A percentile compares a stretch with the other conserved stretches of the same genome.
phyloP scores from a whole-genome alignment of 768 basidiomycete genomes.

The Exsudoporus frostii region DNA sequence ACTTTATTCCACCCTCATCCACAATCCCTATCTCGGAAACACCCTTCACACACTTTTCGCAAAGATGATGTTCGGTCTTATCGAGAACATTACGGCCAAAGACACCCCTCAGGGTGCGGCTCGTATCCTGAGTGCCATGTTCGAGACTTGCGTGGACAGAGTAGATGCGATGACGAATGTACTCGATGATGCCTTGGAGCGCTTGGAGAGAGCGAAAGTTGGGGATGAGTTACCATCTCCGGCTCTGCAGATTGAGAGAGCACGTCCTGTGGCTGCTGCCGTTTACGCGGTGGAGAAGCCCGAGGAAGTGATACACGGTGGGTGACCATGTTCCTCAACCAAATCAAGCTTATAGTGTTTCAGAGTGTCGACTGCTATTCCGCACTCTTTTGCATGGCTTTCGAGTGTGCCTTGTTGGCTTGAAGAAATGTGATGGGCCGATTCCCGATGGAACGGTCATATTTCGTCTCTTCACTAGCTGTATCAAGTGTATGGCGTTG shows the following conservation, averaged over 20 bases:
- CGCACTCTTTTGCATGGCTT: constrained; percentile 87
- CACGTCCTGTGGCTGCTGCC: constrained; percentile 76
- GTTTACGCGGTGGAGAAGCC: constrained; percentile 77
- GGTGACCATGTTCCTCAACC: constrained; percentile 18
- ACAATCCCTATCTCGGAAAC: constrained; percentile 78
- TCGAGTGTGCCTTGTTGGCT: constrained; percentile 68
- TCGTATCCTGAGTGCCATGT: constrained; percentile 66
- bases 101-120: constrained; percentile 67
- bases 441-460: constrained; percentile 84
- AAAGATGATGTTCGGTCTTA: constrained; percentile 88
- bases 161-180: constrained; percentile 75
- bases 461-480: constrained; percentile 82
- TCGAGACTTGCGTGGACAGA: constrained; percentile 82
- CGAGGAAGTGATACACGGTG: constrained; percentile 79
- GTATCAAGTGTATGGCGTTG: constrained; percentile 79
- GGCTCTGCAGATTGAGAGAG: constrained; percentile 73
- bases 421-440: constrained; percentile 78
- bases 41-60: constrained; percentile 87
- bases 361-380: constrained; percentile 85
- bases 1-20: constrained; percentile 83
- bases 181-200: constrained; percentile 45
- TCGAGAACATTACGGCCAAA: constrained; percentile 78
- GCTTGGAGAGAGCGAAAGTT: constrained; percentile 43
- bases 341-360: constrained; percentile 1
- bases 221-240: constrained; percentile 44